These are phyloP conservation scores for Tricholoma flavovirens DNA, from an alignment of 768 basidiomycete species.

Conservation along the genomic window DNA sequence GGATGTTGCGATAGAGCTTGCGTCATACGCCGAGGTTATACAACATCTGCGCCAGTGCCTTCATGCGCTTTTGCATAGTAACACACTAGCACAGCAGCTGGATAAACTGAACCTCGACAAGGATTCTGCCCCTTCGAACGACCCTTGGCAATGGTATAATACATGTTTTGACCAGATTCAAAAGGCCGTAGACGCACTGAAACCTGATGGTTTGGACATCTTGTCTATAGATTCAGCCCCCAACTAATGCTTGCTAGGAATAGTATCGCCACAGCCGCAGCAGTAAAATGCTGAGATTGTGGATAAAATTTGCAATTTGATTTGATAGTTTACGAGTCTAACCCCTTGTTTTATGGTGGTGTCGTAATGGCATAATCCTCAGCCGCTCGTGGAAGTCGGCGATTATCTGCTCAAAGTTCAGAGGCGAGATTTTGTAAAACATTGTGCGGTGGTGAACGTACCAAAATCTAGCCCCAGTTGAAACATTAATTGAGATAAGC, in stretches of 20 bases:
- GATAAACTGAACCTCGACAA: slow-evolving; percentile 17
- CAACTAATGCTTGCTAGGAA: neutral
- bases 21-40: slow-evolving; percentile 31
- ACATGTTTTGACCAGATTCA: slow-evolving; percentile 60
- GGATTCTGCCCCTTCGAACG: slow-evolving; percentile 19
- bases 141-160: slow-evolving; percentile 54
- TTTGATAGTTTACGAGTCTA: too few relatives aligned
- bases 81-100: slow-evolving; percentile 25
- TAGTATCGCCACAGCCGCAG: neutral
- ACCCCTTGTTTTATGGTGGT: too few relatives aligned
- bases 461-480: neutral
- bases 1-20: slow-evolving; percentile 35
- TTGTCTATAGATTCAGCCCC: neutral
- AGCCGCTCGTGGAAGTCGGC: too few relatives aligned
- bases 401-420: neutral
- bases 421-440: neutral
- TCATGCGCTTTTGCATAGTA: slow-evolving; percentile 16
- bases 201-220: slow-evolving; percentile 9
- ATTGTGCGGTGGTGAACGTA: neutral
- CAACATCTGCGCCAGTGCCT: slow-evolving; percentile 29
- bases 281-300: neutral
- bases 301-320: neutral
- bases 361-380: too few relatives aligned
- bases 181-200: slow-evolving; percentile 31
- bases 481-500: neutral